Evolutionary conservation across 2,329 filamentous ascomycete species (phyloP).

Genomic region (Knufia fluminis): DNA sequence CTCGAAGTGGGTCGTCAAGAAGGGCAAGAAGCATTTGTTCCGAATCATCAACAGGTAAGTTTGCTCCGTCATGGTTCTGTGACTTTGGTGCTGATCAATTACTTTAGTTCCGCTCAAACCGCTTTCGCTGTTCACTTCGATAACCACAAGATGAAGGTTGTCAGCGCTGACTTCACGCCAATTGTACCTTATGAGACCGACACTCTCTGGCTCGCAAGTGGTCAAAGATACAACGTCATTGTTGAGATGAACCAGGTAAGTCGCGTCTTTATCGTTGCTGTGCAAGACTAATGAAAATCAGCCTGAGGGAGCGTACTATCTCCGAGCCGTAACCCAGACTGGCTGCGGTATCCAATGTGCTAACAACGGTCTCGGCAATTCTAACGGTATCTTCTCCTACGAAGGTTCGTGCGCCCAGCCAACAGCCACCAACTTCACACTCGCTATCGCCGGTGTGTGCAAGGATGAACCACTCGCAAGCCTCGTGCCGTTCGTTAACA

Average conservation of each 20-base stretch:
- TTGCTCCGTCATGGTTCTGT: not conserved
- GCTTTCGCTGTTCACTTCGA: conserved; percentile 34
- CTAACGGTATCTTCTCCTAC: conserved; percentile 19
- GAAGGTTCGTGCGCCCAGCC: conserved; percentile 14
- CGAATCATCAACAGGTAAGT: conserved; percentile 21
- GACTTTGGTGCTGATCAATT: no score
- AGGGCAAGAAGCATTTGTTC: conserved; percentile 23
- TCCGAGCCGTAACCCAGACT: conserved; percentile 20
- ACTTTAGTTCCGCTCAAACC: conserved; percentile 14
- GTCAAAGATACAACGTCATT: conserved; percentile 26
- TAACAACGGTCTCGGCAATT: conserved; percentile 17
- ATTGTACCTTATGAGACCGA: conserved; percentile 41
- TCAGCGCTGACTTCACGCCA: conserved; percentile 30
- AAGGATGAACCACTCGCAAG: conserved; percentile 19
- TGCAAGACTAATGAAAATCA: conserved; percentile 5
- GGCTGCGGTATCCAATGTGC: conserved; percentile 12
- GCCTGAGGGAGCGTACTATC: conserved; percentile 18
- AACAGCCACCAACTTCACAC: conserved; percentile 9
- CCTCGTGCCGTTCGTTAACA: conserved; percentile 14
- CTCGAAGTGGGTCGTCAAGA: conserved; percentile 16
- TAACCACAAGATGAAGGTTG: conserved; percentile 31
- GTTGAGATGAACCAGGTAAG: conserved; percentile 21
- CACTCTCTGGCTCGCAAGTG: conserved; percentile 55
- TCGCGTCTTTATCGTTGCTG: not conserved
- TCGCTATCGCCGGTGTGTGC: conserved; percentile 13